phyloP scores from a whole-genome alignment of 169 alveolate species.

The Plasmodium knowlesi region DNA sequence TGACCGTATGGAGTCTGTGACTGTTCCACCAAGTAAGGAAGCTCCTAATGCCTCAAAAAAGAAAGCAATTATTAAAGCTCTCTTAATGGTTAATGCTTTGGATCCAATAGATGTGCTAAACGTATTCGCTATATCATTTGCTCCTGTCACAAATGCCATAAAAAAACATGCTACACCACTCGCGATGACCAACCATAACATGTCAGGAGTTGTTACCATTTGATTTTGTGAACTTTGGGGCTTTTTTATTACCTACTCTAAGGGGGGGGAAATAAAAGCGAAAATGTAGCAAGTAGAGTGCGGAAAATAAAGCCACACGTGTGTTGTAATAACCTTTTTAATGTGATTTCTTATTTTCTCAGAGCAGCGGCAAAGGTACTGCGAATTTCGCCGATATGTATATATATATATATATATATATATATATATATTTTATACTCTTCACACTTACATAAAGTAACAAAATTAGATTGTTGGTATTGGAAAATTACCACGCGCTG shows the following conservation, averaged over 20 bases:
- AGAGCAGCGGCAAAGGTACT: neutral
- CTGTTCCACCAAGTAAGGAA: slow-evolving; percentile 88
- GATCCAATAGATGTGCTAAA: slow-evolving; percentile 89
- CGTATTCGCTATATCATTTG: slow-evolving; percentile 91
- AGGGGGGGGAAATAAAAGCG: neutral
- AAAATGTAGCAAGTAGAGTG: neutral
- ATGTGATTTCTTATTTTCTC: neutral
- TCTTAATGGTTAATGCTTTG: slow-evolving; percentile 81
- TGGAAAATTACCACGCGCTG: neutral
- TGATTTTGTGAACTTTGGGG: slow-evolving; percentile 17
- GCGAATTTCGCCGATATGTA: neutral
- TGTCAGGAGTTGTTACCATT: slow-evolving; percentile 82
- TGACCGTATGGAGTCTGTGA: slow-evolving; percentile 88
- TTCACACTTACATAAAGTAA: slow-evolving; percentile 33
- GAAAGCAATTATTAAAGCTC: slow-evolving; percentile 85
- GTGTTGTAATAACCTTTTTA: neutral
- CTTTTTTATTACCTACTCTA: slow-evolving; percentile 14
- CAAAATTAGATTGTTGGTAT: neutral
- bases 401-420: too few species aligned
- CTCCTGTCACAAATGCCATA: slow-evolving; percentile 89
- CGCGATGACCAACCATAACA: slow-evolving; percentile 85
- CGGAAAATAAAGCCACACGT: too few species aligned
- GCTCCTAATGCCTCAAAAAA: slow-evolving; percentile 89
- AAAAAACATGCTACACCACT: slow-evolving; percentile 82
- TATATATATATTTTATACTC: neutral